A percentile compares a stretch with the other conserved stretches of the same genome.
Conservation (phyloP, 1,284 basidiomycete species). For the Tetrapyrgos nigripes region DNA sequence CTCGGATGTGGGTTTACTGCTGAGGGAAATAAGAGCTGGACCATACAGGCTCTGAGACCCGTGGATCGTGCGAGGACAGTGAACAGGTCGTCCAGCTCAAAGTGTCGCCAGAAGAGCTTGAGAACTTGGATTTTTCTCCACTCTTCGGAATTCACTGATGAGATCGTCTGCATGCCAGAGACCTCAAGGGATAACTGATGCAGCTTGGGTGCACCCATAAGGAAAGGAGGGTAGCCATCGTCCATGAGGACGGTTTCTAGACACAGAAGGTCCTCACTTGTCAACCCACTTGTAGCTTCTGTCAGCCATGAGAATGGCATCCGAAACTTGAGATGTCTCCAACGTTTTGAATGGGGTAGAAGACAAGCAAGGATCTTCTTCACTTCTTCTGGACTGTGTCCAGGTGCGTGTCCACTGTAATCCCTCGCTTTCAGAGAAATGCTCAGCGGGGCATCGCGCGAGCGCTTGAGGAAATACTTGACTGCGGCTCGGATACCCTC, state of each 20-base stretch:
- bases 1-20: not conserved
- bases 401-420: not conserved
- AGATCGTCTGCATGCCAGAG: not conserved
- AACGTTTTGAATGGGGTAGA: not conserved
- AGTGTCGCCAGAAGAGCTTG: not conserved
- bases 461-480: not conserved
- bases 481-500: not conserved
- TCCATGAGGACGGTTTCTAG: slow-evolving; percentile 2
- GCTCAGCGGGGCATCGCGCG: not conserved
- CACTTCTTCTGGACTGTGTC: slow-evolving; percentile 1
- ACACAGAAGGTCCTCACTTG: slow-evolving; percentile 2
- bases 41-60: not conserved
- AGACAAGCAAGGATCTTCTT: not conserved
- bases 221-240: slow-evolving; percentile 4
- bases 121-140: slow-evolving; percentile 4
- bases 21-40: not conserved
- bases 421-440: slow-evolving; percentile 5
- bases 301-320: slow-evolving; percentile 1
- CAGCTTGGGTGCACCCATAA: not conserved
- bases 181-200: not conserved
- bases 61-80: not conserved
- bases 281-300: not conserved
- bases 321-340: slow-evolving; percentile 6
- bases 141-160: not conserved
- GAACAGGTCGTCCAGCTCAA: not conserved